Evolutionary conservation across 306 rosid genomes (phyloP).

Genomic region (Rosa multiflora): DNA sequence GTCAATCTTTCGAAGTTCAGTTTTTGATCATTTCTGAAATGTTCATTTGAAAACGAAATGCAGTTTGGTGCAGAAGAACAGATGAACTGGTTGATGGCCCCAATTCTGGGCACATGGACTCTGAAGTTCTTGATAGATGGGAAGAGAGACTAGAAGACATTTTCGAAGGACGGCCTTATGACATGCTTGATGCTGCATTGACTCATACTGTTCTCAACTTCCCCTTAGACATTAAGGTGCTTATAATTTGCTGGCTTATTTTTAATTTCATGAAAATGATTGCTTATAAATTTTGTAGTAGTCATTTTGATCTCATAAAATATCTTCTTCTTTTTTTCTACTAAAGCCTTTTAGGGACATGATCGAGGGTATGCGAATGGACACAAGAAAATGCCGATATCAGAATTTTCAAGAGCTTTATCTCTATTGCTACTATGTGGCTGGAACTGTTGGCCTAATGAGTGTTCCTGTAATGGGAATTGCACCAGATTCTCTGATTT

Average conservation of each 20-base stretch:
- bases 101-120: slow-evolving; percentile 61
- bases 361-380: slow-evolving; percentile 95
- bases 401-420: slow-evolving; percentile 70
- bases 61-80: slow-evolving; percentile 96
- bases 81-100: slow-evolving; percentile 92
- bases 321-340: neutral
- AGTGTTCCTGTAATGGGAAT: slow-evolving; percentile 90
- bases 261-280: neutral
- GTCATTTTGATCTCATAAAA: neutral
- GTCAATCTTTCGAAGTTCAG: neutral
- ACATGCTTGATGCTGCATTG: slow-evolving; percentile 74
- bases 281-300: neutral
- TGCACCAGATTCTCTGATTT: slow-evolving; percentile 52
- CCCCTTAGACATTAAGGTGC: slow-evolving; percentile 77
- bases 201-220: slow-evolving; percentile 61
- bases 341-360: slow-evolving; percentile 75
- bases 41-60: neutral
- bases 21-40: neutral
- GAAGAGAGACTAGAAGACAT: slow-evolving; percentile 71
- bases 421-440: slow-evolving; percentile 88
- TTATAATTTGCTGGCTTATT: neutral
- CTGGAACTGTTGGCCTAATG: slow-evolving; percentile 93
- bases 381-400: slow-evolving; percentile 59
- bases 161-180: slow-evolving; percentile 75
- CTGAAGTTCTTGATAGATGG: slow-evolving; percentile 85